A percentile compares a stretch with the other conserved stretches of the same genome.
These are phyloP conservation scores for Beta macrorhiza DNA, from an alignment of 179 eudicot genomes.

Conservation along the genomic window DNA sequence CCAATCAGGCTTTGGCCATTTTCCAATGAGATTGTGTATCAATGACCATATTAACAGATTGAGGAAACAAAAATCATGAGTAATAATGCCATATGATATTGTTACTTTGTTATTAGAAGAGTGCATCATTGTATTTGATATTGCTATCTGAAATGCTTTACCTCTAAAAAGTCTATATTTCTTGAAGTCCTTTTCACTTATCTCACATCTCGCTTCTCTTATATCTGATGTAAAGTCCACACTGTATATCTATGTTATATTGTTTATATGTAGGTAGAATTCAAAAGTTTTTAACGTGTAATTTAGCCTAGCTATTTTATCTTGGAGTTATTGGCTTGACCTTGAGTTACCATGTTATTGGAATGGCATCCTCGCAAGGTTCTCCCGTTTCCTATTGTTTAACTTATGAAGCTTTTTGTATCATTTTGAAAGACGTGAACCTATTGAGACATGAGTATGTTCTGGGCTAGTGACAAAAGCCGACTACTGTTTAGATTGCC, in stretches of 20 bases:
- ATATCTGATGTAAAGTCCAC: slow-evolving; percentile 22
- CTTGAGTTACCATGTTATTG: not conserved
- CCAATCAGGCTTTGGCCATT: no score
- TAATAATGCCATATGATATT: not conserved
- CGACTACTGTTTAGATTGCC: not conserved
- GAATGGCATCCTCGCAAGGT: slow-evolving; percentile 1
- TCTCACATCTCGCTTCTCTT: slow-evolving; percentile 3
- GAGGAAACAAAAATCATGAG: not conserved
- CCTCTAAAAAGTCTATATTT: not conserved
- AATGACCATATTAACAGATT: not conserved
- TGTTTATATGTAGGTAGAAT: slow-evolving; percentile 13
- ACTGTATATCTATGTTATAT: not conserved
- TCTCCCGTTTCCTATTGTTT: not conserved
- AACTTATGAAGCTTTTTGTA: not conserved
- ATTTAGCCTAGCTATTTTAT: no score
- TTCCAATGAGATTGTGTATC: no score
- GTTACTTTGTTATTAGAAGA: not conserved
- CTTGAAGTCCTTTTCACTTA: not conserved
- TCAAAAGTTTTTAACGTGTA: not conserved
- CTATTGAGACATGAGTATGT: not conserved
- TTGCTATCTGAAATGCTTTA: not conserved
- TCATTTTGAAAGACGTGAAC: no score
- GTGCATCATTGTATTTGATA: not conserved
- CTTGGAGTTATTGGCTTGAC: no score
- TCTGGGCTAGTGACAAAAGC: not conserved